These are phyloP conservation scores for Oehlia diaphana DNA, from an alignment of 192 early-diverging fungal species.

Conservation along the genomic window DNA sequence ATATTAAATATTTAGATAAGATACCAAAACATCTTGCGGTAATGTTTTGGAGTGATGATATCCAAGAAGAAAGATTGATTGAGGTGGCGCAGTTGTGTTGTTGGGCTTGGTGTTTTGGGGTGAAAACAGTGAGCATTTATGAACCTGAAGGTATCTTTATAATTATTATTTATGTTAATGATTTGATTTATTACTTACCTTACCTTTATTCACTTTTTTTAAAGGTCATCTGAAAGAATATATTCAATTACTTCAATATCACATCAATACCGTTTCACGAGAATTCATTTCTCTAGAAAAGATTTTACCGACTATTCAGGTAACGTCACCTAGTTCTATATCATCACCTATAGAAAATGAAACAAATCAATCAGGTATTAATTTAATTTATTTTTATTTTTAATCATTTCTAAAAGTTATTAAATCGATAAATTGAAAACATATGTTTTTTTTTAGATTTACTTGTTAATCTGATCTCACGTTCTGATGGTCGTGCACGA, in stretches of 20 bases:
- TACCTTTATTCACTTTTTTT: background rate
- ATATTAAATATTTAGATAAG: slow-evolving; percentile 19
- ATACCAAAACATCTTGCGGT: slow-evolving; percentile 28
- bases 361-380: slow-evolving; percentile 12
- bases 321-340: background rate
- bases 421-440: background rate
- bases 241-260: slow-evolving; percentile 13
- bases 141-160: slow-evolving; percentile 12
- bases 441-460: no score
- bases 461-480: background rate
- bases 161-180: background rate
- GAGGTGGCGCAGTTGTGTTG: slow-evolving; percentile 19
- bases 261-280: slow-evolving; percentile 2
- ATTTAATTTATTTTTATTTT: no score
- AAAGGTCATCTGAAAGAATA: slow-evolving; percentile 5
- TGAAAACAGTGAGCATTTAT: slow-evolving; percentile 27
- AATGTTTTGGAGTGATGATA: slow-evolving; percentile 20
- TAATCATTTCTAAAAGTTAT: background rate
- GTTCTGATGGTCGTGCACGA: slow-evolving; percentile 12
- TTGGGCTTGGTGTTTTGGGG: slow-evolving; percentile 24
- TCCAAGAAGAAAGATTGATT: background rate
- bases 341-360: background rate
- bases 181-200: background rate
- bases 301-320: slow-evolving; percentile 4
- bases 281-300: slow-evolving; percentile 12